Evolutionary conservation across 2,329 filamentous ascomycete species (phyloP).

Genomic region (Xylaria sp.): DNA sequence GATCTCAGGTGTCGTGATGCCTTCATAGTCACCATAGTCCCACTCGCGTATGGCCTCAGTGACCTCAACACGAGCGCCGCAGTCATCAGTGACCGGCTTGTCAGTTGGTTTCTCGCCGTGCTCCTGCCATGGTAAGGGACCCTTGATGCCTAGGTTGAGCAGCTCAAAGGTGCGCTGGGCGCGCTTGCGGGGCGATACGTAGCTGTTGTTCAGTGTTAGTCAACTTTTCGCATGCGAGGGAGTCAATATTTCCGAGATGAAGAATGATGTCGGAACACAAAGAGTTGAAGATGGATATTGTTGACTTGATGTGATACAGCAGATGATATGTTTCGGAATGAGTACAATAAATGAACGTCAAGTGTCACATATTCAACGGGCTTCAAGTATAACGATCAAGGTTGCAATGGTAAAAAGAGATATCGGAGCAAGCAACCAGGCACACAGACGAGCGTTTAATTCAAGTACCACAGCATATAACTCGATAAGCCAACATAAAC

Average conservation of each 20-base stretch:
- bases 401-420: too few species aligned
- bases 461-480: too few species aligned
- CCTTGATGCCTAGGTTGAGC: conserved; percentile 66
- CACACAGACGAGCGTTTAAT: too few species aligned
- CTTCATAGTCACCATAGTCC: conserved; percentile 87
- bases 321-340: background rate
- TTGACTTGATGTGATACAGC: background rate
- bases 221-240: background rate
- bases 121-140: conserved; percentile 64
- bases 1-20: conserved; percentile 68
- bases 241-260: background rate
- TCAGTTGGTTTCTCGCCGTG: conserved; percentile 36
- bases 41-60: conserved; percentile 74
- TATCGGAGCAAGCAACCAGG: too few species aligned
- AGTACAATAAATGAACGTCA: background rate
- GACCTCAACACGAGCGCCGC: conserved; percentile 57
- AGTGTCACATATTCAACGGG: background rate
- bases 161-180: conserved; percentile 89
- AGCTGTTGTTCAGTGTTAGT: conserved; percentile 41
- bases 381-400: background rate
- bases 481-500: too few species aligned
- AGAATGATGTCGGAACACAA: background rate
- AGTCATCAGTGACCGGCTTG: conserved; percentile 38
- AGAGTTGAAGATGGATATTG: background rate
- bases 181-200: conserved; percentile 79